phyloP scores from a whole-genome alignment of 345 rosid genomes.

The Brassica napus region DNA sequence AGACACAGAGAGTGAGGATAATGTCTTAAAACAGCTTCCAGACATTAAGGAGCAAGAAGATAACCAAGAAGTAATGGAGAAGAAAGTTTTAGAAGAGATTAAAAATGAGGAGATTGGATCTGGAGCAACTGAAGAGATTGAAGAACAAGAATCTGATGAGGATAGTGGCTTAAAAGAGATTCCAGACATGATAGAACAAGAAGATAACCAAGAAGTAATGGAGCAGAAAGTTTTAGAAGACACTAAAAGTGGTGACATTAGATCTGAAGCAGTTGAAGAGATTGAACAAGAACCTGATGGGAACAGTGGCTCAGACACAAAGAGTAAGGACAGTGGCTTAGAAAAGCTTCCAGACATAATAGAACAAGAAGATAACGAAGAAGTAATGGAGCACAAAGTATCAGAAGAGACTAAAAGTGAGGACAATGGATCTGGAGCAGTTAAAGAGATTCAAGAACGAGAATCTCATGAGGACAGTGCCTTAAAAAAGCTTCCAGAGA shows the following conservation, averaged over 20 bases:
- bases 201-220: neutral
- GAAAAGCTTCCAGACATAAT: neutral
- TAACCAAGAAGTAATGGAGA: neutral
- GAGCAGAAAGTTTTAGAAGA: slow-evolving; percentile 16
- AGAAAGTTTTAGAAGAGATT: neutral
- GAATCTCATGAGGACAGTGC: neutral
- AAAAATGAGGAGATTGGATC: neutral
- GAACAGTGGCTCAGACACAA: neutral
- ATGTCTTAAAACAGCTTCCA: neutral
- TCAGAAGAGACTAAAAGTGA: neutral
- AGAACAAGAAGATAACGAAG: slow-evolving; percentile 8
- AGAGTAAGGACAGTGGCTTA: neutral
- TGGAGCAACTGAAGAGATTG: neutral
- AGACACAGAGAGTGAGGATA: neutral
- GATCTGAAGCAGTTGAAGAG: neutral
- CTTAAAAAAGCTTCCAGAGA: neutral
- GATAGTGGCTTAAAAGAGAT: slow-evolving; percentile 1
- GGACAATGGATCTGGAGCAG: neutral
- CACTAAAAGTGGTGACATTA: slow-evolving; percentile 1
- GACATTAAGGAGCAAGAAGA: neutral
- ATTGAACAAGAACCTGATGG: neutral
- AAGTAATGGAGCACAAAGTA: neutral
- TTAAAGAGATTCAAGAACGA: neutral
- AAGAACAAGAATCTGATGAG: neutral
- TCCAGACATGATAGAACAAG: slow-evolving; percentile 10